Evolutionary conservation across 306 rosid species (phyloP).

Genomic region (Fragaria nilgerrensis): DNA sequence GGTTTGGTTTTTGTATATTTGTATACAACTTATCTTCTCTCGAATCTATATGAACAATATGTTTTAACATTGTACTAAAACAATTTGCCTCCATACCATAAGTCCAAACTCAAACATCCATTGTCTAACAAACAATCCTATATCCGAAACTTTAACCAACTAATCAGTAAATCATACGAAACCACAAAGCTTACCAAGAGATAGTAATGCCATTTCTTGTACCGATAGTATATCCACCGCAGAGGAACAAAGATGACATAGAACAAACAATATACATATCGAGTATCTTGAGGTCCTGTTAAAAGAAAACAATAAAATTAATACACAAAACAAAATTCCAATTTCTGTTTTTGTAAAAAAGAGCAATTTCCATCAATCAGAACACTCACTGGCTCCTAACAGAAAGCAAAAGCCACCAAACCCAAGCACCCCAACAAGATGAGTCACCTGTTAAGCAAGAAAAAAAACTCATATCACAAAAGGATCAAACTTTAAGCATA

Average conservation of each 20-base stretch:
- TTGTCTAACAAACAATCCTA: conserved; percentile 3
- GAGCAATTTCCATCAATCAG: neutral
- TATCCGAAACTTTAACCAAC: neutral
- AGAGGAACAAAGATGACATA: conserved; percentile 85
- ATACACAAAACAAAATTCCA: neutral
- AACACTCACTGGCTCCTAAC: conserved; percentile 69
- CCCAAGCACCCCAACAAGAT: conserved; percentile 71
- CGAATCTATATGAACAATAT: neutral
- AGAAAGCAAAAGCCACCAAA: conserved; percentile 91
- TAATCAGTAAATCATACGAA: conserved; percentile 2
- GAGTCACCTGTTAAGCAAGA: conserved; percentile 54
- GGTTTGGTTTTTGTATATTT: neutral
- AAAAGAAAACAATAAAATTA: conserved; percentile 1
- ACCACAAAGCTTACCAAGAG: conserved; percentile 62
- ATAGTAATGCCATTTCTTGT: conserved; percentile 96
- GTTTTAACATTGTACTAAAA: neutral
- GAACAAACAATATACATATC: conserved; percentile 79
- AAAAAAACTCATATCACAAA: neutral
- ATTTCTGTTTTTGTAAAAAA: neutral
- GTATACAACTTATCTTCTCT: neutral
- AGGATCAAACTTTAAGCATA: conserved; percentile 7
- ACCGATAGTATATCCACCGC: conserved; percentile 92
- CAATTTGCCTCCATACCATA: neutral
- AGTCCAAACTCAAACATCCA: neutral
- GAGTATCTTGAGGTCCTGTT: conserved; percentile 87